A percentile compares a stretch with the other conserved stretches of the same genome.
Conservation (phyloP, 306 rosid species). For the Trichosanthes cucumerina region DNA sequence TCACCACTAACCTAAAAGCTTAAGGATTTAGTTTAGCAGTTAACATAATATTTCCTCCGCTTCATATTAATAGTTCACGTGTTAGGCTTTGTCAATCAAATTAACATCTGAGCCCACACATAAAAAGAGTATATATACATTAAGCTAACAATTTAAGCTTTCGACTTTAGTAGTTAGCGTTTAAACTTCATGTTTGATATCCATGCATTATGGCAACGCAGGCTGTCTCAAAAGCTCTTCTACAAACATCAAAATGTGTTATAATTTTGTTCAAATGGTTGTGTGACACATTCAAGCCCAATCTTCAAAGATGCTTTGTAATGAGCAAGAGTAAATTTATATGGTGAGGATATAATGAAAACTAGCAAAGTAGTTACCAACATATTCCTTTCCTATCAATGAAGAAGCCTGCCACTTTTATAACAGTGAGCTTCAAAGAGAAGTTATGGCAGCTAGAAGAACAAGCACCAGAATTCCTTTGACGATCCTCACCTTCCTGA, state of each 20-base stretch:
- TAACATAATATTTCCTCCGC: neutral
- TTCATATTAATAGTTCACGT: neutral
- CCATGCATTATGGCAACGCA: too few species aligned
- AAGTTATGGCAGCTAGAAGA: neutral
- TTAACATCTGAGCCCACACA: neutral
- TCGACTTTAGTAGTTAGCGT: neutral
- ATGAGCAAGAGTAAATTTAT: neutral
- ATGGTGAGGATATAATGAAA: neutral
- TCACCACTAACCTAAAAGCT: too few species aligned
- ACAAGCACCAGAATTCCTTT: constrained; percentile 3
- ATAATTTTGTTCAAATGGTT: neutral
- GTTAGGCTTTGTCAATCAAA: neutral
- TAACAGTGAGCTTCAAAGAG: neutral
- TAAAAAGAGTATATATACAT: neutral
- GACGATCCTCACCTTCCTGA: constrained; percentile 47
- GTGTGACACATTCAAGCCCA: neutral
- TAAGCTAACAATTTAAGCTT: neutral
- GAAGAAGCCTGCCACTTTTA: neutral
- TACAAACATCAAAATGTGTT: neutral
- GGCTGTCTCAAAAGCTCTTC: neutral
- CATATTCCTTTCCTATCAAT: constrained; percentile 7
- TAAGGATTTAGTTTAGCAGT: too few species aligned
- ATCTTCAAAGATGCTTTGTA: neutral
- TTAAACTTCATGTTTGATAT: neutral
- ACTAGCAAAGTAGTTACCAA: neutral